These are phyloP conservation scores for Solanum verrucosum DNA, from an alignment of 257 asterid genomes.

Conservation along the genomic window DNA sequence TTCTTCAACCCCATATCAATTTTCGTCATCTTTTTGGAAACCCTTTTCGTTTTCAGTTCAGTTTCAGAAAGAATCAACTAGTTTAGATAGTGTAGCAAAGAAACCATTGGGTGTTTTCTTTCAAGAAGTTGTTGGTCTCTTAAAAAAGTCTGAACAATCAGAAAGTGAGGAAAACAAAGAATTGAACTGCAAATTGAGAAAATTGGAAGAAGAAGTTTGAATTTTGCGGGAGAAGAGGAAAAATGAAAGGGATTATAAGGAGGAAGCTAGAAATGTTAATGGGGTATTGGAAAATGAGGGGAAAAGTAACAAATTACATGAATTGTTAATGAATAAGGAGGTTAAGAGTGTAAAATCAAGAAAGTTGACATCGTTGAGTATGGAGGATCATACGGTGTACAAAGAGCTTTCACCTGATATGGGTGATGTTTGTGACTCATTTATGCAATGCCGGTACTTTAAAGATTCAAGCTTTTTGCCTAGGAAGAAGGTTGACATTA, in stretches of 20 bases:
- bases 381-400: neutral
- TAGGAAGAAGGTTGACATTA: neutral
- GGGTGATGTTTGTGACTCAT: neutral
- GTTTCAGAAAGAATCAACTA: neutral
- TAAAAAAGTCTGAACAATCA: neutral
- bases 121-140: constrained; percentile 39
- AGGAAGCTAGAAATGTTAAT: neutral
- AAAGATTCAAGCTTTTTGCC: neutral
- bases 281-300: neutral
- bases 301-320: constrained; percentile 15
- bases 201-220: constrained; percentile 36
- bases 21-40: constrained; percentile 13
- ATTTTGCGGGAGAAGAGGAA: constrained; percentile 12
- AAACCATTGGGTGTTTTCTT: constrained; percentile 33
- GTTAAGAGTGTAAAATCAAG: neutral
- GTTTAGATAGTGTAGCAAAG: neutral
- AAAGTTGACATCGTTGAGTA: too few relatives aligned
- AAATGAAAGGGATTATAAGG: neutral
- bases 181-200: constrained; percentile 26
- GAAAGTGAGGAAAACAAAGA: constrained; percentile 8
- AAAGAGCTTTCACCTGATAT: neutral
- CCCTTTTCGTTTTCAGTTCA: constrained; percentile 32
- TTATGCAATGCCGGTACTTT: neutral
- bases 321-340: constrained; percentile 15
- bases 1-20: neutral